phyloP scores from a whole-genome alignment of 169 alveolate genomes.

The Eimeria brunetti region DNA sequence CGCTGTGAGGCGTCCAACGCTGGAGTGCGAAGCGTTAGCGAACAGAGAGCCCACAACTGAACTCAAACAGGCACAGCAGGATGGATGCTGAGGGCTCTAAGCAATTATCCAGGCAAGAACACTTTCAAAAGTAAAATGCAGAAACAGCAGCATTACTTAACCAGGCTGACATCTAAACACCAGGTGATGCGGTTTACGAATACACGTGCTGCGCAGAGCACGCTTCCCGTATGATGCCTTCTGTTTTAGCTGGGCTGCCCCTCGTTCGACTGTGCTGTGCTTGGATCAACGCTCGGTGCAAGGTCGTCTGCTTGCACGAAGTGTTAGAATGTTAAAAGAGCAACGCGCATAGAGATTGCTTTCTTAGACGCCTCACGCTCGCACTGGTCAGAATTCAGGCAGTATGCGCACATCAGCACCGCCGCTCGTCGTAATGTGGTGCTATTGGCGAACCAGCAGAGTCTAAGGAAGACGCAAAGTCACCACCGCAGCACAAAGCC shows the following conservation, averaged over 20 bases:
- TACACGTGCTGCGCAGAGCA: not conserved
- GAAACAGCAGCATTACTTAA: not conserved
- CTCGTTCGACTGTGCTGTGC: not conserved
- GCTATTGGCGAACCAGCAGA: conserved; percentile 57
- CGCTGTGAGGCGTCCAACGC: conserved; percentile 38
- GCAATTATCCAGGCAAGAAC: not conserved
- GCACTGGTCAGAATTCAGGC: conserved; percentile 68
- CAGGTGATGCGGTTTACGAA: not conserved
- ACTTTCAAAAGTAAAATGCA: not conserved
- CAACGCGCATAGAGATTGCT: not conserved
- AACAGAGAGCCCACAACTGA: conserved; percentile 37
- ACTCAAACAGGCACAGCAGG: not conserved
- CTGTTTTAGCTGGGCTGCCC: not conserved
- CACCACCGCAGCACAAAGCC: not conserved
- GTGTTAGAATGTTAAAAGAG: not conserved
- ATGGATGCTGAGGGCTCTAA: not conserved
- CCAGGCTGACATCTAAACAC: not conserved
- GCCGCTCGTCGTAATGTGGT: conserved; percentile 69
- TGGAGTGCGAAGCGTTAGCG: conserved; percentile 52
- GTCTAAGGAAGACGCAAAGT: conserved; percentile 25
- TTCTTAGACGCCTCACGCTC: not conserved
- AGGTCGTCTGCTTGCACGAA: not conserved
- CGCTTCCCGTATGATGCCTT: not conserved
- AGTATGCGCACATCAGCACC: conserved; percentile 51
- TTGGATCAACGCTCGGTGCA: not conserved